A percentile compares a stretch with the other conserved stretches of the same genome.
phyloP scores from a whole-genome alignment of 2,329 filamentous ascomycete species.

The Zasmidium citrigriseum region DNA sequence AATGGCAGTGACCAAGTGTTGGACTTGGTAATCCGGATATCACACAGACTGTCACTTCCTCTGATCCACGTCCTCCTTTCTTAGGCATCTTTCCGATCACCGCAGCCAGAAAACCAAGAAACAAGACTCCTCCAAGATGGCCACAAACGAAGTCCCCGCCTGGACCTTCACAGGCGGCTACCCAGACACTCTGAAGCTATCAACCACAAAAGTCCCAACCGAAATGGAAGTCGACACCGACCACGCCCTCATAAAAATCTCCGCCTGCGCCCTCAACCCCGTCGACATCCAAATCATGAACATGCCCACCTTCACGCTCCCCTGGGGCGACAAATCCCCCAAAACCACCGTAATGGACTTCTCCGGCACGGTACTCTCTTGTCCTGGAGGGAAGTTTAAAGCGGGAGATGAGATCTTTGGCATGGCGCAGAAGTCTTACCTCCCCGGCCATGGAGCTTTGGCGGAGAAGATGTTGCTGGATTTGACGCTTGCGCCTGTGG shows the following conservation, averaged over 20 bases:
- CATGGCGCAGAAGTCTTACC: conserved; percentile 30
- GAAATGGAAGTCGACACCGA: conserved; percentile 20
- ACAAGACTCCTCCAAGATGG: conserved; percentile 25
- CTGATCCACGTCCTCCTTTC: neutral
- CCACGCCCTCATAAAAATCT: conserved; percentile 34
- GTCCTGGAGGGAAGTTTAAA: conserved; percentile 26
- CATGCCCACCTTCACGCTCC: conserved; percentile 29
- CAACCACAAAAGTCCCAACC: conserved; percentile 23
- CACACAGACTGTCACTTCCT: neutral
- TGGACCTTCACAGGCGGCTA: conserved; percentile 39
- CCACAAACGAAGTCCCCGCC: conserved; percentile 25
- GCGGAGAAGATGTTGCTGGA: conserved; percentile 33
- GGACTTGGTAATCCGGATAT: neutral
- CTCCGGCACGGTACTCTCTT: conserved; percentile 31
- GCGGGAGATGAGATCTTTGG: conserved; percentile 37
- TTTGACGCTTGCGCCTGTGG: conserved; percentile 24
- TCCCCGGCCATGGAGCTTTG: conserved; percentile 29
- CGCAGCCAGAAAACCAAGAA: neutral
- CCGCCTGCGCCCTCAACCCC: conserved; percentile 37
- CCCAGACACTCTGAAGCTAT: conserved; percentile 29
- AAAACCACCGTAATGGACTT: conserved; percentile 37
- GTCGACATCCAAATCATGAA: conserved; percentile 41
- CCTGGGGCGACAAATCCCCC: conserved; percentile 13
- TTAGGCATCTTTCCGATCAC: neutral
- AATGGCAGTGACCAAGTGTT: neutral